Evolutionary conservation across 768 basidiomycete genomes (phyloP).

Genomic region (Mycena indigotica): DNA sequence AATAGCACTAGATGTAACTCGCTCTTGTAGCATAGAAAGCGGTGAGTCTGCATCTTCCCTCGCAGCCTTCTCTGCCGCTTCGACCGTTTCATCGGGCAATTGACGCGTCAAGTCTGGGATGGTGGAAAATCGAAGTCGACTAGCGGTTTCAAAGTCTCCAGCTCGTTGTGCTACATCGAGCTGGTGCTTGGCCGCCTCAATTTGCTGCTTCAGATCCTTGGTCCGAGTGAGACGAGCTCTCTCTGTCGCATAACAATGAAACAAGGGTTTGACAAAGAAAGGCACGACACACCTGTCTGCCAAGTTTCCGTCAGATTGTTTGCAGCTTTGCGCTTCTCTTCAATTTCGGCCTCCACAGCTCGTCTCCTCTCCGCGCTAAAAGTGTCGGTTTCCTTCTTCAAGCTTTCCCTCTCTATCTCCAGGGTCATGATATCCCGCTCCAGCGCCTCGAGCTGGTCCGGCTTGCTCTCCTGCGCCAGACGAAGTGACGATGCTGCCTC

Average conservation of each 20-base stretch:
- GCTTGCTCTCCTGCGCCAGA: conserved; percentile 87
- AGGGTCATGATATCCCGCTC: conserved; percentile 84
- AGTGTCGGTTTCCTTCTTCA: conserved; percentile 86
- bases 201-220: conserved; percentile 70
- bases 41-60: conserved; percentile 41
- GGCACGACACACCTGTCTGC: conserved; percentile 59
- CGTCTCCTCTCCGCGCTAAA: conserved; percentile 75
- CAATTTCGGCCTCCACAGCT: conserved; percentile 67
- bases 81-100: conserved; percentile 51
- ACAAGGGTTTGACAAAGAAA: background rate
- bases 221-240: conserved; percentile 67
- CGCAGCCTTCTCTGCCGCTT: conserved; percentile 40
- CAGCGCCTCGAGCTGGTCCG: conserved; percentile 79
- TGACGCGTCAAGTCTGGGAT: conserved; percentile 80
- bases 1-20: conserved; percentile 89
- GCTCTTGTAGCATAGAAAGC: conserved; percentile 74
- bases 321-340: conserved; percentile 64
- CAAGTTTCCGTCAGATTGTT: conserved; percentile 63
- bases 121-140: conserved; percentile 77
- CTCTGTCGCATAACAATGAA: conserved; percentile 42
- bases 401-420: conserved; percentile 86
- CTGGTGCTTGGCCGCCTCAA: conserved; percentile 83
- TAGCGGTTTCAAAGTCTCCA: conserved; percentile 84
- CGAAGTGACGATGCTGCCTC: conserved; percentile 88
- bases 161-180: conserved; percentile 88